These are phyloP conservation scores for Sporothrix mexicana DNA, from an alignment of 2,329 filamentous ascomycete species.

Conservation along the genomic window DNA sequence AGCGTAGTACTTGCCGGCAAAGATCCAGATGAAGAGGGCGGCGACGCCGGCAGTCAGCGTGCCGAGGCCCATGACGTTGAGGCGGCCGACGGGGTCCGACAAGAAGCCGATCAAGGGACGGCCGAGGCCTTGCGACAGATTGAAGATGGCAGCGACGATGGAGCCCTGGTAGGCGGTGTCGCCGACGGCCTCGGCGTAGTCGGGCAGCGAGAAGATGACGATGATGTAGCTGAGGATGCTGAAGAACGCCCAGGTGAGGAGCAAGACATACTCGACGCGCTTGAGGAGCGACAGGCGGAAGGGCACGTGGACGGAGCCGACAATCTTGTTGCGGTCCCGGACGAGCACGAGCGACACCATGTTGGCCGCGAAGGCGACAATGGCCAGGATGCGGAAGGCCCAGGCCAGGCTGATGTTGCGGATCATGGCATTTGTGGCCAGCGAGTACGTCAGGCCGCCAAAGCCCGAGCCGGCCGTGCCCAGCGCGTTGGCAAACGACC, in stretches of 20 bases:
- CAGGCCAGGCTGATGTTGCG: conserved; percentile 66
- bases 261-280: conserved; percentile 65
- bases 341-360: conserved; percentile 66
- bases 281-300: conserved; percentile 70
- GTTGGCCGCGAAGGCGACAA: conserved; percentile 69
- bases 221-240: conserved; percentile 76
- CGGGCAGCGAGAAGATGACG: conserved; percentile 76
- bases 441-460: conserved; percentile 73
- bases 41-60: conserved; percentile 70
- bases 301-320: conserved; percentile 69
- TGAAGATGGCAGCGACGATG: conserved; percentile 74
- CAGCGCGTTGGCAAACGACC: conserved; percentile 73
- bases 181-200: conserved; percentile 72
- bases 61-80: conserved; percentile 72
- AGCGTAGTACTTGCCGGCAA: conserved; percentile 66
- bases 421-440: conserved; percentile 73
- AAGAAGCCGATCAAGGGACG: conserved; percentile 75
- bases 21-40: conserved; percentile 74
- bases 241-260: conserved; percentile 72
- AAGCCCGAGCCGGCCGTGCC: conserved; percentile 73
- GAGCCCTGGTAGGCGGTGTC: conserved; percentile 70
- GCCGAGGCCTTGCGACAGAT: conserved; percentile 69
- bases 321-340: conserved; percentile 72
- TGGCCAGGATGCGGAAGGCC: conserved; percentile 70
- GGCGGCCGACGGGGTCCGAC: conserved; percentile 70